Evolutionary conservation across 805 yeast species (phyloP).

Genomic region (Kregervanrija pseudodelftensis): DNA sequence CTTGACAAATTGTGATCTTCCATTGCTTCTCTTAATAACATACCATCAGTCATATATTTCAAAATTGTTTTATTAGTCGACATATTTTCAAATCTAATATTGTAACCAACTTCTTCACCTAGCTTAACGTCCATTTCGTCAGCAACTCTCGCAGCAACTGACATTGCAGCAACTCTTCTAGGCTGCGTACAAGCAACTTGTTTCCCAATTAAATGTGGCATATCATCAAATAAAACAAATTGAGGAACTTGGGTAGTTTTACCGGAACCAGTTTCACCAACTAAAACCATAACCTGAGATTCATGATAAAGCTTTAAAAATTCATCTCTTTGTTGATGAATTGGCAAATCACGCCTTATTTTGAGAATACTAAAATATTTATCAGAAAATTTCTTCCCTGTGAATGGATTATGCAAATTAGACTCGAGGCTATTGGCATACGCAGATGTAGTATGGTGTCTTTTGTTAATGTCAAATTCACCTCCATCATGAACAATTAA

Average conservation of each 20-base stretch:
- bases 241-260: constrained; percentile 98
- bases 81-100: constrained; percentile 88
- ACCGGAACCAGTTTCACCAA: constrained; percentile 99
- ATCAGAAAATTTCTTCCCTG: constrained; percentile 53
- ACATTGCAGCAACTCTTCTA: constrained; percentile 98
- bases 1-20: constrained; percentile 76
- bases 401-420: constrained; percentile 69
- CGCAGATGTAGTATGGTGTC: constrained; percentile 60
- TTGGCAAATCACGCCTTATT: constrained; percentile 82
- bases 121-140: constrained; percentile 92
- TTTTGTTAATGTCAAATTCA: constrained; percentile 46
- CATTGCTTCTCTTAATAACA: constrained; percentile 96
- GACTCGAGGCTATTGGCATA: constrained; percentile 55
- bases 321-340: constrained; percentile 87
- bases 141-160: constrained; percentile 95
- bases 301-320: constrained; percentile 77
- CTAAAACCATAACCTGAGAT: constrained; percentile 94
- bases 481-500: constrained; percentile 58
- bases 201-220: constrained; percentile 77
- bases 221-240: constrained; percentile 84
- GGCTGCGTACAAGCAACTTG: constrained; percentile 97
- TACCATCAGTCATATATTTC: constrained; percentile 98
- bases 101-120: constrained; percentile 94
- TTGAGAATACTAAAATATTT: constrained; percentile 74
- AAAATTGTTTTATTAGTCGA: constrained; percentile 74